These are phyloP conservation scores for Incumbomyces lentus DNA, from an alignment of 2,329 filamentous ascomycete genomes.

Conservation along the genomic window DNA sequence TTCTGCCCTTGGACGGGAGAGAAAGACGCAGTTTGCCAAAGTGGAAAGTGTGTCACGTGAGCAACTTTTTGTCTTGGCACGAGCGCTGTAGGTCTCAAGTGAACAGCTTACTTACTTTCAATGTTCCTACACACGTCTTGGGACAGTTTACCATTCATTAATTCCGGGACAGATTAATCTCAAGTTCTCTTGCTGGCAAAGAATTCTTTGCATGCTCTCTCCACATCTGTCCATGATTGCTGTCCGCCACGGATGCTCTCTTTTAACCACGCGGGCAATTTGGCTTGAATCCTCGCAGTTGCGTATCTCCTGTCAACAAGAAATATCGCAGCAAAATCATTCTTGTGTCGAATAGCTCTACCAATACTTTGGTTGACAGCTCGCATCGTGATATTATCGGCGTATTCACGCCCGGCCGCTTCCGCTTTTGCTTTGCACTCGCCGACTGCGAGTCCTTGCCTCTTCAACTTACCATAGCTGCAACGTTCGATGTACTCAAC, in stretches of 20 bases:
- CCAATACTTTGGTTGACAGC: slow-evolving; percentile 96
- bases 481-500: slow-evolving; percentile 67
- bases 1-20: too few species aligned
- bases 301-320: slow-evolving; percentile 73
- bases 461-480: slow-evolving; percentile 12
- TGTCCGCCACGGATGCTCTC: slow-evolving; percentile 51
- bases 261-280: slow-evolving; percentile 83
- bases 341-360: slow-evolving; percentile 74
- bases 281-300: slow-evolving; percentile 60
- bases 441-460: slow-evolving; percentile 10
- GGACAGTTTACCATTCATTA: too few species aligned
- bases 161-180: too few species aligned
- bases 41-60: slow-evolving; percentile 6
- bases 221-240: slow-evolving; percentile 45
- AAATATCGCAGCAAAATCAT: slow-evolving; percentile 84
- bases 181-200: slow-evolving; percentile 30
- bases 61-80: slow-evolving; percentile 1
- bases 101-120: too few species aligned
- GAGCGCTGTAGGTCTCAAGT: too few species aligned
- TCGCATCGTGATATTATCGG: slow-evolving; percentile 92
- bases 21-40: neutral
- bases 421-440: slow-evolving; percentile 28
- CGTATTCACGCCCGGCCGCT: slow-evolving; percentile 61
- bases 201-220: slow-evolving; percentile 48
- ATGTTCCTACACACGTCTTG: too few species aligned